Base-by-base conservation (phyloP, 768 basidiomycete genomes). In the Hericium alpestre region DNA sequence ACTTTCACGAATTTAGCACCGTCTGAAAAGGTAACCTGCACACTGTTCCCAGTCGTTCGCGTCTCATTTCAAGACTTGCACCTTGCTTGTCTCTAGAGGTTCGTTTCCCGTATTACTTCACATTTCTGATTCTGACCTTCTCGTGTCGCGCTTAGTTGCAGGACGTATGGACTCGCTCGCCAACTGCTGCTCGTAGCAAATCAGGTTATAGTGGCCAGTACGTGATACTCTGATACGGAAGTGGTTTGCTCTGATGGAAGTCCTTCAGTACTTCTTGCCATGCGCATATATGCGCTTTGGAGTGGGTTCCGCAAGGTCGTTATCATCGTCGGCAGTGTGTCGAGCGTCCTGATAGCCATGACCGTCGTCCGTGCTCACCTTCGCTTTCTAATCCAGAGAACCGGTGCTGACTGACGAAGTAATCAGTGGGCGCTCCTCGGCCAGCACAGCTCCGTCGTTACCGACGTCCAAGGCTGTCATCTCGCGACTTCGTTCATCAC, bases 241-340 rank as follows among this genome's bases (percentile, higher is more conserved):
- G 27, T 9, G 7, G 18, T 3, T 27, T 12, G 32, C 32, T 12
- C 18, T 41, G n/a, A 53, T 32, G 32, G 32, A 46, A 22, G 15
- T 54, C 41, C 38, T 51, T 15, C 38, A 79, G 76, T 71, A 57
- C 71, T 76, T 32, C 69, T 80, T 27, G 72, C 73, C 12, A 64
- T 78, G 43, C 76, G 81, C 41, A 76, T 76, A 53, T 76, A 74
- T 56, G 80, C 81, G 4, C 64, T 83, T 13, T 82, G 79, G 56
- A 67, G 70, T 11, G 64, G 74, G 38, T 74, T 73, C 18, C 59
- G 69, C 47, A 68, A 70, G 18, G 63, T 80, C 38, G 58, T 76
- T n/a, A 56, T 61, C 5, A 68, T 65, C 32, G 64, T 80, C 64
- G 16, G 76, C 1, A 63, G 65, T 6, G 66, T 68, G 27, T 74